Percentiles rank a stretch among this genome's conserved stretches.
These are phyloP conservation scores for Diddensiella transvaalensis DNA, from an alignment of 805 yeast genomes.

Conservation along the genomic window DNA sequence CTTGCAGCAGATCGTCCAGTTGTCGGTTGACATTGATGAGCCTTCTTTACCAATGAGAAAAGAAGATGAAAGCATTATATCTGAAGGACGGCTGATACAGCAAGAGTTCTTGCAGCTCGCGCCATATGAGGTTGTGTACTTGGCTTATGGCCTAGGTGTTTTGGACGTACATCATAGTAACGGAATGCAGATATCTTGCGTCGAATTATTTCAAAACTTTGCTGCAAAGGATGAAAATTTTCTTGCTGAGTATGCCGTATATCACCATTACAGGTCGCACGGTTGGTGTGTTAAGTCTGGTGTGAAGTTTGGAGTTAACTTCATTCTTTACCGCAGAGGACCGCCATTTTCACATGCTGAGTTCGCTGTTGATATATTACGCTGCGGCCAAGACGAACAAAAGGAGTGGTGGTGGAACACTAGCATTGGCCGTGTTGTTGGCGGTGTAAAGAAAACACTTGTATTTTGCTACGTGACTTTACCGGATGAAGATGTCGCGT, in stretches of 20 bases:
- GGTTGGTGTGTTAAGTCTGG: conserved; percentile 97
- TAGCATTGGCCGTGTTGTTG: conserved; percentile 71
- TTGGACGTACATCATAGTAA: conserved; percentile 35
- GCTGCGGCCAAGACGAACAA: conserved; percentile 29
- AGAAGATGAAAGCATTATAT: conserved; percentile 38
- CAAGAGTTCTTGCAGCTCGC: conserved; percentile 58
- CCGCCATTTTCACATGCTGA: conserved; percentile 97
- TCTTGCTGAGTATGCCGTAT: conserved; percentile 60
- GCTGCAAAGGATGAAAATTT: conserved; percentile 37
- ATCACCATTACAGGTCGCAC: conserved; percentile 79
- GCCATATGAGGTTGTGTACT: conserved; percentile 71
- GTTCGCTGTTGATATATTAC: conserved; percentile 57
- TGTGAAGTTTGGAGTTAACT: conserved; percentile 87
- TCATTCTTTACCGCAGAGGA: conserved; percentile 77
- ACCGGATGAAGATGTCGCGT: conserved; percentile 19
- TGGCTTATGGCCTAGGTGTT: conserved; percentile 54
- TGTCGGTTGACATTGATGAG: conserved; percentile 1
- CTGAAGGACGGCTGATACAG: conserved; percentile 28
- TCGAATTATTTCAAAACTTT: conserved; percentile 27
- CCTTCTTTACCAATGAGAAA: conserved; percentile 23
- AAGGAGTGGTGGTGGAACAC: conserved; percentile 60
- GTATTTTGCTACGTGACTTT: conserved; percentile 70
- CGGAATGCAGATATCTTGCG: conserved; percentile 25
- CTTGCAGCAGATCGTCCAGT: background rate
- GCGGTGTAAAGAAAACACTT: conserved; percentile 79